Base-by-base conservation (phyloP, 148 eudicot species). In the Silene conica region DNA sequence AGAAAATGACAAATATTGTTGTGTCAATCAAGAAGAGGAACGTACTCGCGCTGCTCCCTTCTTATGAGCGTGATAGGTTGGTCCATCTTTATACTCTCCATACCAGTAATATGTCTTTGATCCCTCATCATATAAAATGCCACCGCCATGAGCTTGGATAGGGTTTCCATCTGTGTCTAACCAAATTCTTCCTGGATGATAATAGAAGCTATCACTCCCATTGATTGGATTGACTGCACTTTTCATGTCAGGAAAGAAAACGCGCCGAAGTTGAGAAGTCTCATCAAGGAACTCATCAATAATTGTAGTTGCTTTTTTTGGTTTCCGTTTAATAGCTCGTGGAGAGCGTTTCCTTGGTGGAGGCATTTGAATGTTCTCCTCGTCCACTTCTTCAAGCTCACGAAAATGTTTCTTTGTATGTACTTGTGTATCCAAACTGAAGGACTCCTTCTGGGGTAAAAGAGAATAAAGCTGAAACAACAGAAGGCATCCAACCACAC, bases 61-160 rank as follows among this genome's bases (percentile, higher is more conserved):
- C 74, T 90, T 87, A 81, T 90, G 90, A 74, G 92, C 92, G 73
- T 81, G 94, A 80, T 92, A 95, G 68, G 99, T 95, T 67, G 97
- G 97, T 14, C 99, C 99, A 78, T 95, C 97, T 82, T 95, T 95
- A 79, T 88, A 90, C 75, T 95, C 99, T 73, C 99, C 99, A 76
- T 95, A 95, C 99, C 99, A 95, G 74, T 86, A 95, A 79, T 90
- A 92, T 13, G 85, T 89, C 73, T 76, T 83, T 9, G 83, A 80
- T 67, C 76, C 78, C 75, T 84, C 86, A 72, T 95, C 94, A 81
- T 86, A 95, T 2, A 95, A 54, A 76, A 92, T 86, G 65, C 99
- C 99, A 79, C 99, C 99, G 68, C 99, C 99, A 74, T 95, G 99
- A 80, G 96, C 99, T 87, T 95, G 99, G 72, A 95, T 92, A 67